phyloP scores from a whole-genome alignment of 73 alveolate species.

The Paramecium primaurelia region DNA sequence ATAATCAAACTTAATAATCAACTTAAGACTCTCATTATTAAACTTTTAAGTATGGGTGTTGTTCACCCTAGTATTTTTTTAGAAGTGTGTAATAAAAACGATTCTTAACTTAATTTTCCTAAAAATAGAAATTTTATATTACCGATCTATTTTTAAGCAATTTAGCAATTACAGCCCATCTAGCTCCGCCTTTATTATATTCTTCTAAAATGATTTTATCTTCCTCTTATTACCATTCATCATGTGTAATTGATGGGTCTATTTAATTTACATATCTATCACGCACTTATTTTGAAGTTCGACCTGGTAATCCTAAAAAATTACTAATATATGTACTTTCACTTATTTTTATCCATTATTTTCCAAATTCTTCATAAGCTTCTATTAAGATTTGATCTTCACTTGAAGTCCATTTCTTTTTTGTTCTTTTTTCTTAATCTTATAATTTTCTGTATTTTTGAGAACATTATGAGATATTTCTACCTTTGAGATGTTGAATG shows the following conservation, averaged over 20 bases:
- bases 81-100: neutral
- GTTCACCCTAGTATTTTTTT: neutral
- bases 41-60: neutral
- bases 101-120: conserved; percentile 11
- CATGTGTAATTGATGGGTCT: conserved; percentile 89
- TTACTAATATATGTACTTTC: neutral
- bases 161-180: conserved; percentile 27
- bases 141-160: neutral
- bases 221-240: conserved; percentile 90
- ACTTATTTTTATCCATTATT: conserved; percentile 12
- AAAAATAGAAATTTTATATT: neutral
- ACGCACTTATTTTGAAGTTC: conserved; percentile 95
- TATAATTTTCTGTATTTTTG: conserved; percentile 1
- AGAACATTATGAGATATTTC: conserved; percentile 28
- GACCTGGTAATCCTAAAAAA: neutral
- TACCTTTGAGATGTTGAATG: conserved; percentile 10
- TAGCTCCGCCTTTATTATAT: neutral
- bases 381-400: neutral
- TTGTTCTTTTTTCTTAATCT: conserved; percentile 4
- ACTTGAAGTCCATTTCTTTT: neutral
- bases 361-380: neutral
- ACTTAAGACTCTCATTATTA: neutral
- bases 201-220: conserved; percentile 62
- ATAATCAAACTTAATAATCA: neutral
- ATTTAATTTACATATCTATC: conserved; percentile 97